These are phyloP conservation scores for Trichocladium antarcticum DNA, from an alignment of 495 filamentous ascomycete genomes.

Conservation along the genomic window DNA sequence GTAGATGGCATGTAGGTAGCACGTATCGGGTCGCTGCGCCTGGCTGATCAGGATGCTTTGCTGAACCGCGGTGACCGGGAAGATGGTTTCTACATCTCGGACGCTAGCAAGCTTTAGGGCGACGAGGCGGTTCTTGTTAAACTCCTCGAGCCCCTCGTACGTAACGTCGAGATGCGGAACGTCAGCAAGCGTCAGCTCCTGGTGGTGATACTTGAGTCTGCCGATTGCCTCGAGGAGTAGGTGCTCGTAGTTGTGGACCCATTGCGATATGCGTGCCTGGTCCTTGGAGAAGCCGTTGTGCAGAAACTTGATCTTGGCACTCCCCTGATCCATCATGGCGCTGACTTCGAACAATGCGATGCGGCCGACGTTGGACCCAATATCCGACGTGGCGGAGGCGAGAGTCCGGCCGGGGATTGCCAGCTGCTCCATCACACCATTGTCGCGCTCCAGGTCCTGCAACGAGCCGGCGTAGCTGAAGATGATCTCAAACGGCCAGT, in stretches of 20 bases:
- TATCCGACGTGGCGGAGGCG: slow-evolving; percentile 43
- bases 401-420: slow-evolving; percentile 32
- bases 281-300: slow-evolving; percentile 52
- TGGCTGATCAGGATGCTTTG: slow-evolving; percentile 55
- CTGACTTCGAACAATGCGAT: slow-evolving; percentile 57
- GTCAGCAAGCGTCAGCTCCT: slow-evolving; percentile 48
- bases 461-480: slow-evolving; percentile 60
- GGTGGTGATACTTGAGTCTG: slow-evolving; percentile 37
- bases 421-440: slow-evolving; percentile 49
- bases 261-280: slow-evolving; percentile 44
- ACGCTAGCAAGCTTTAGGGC: slow-evolving; percentile 37
- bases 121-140: slow-evolving; percentile 42
- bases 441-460: slow-evolving; percentile 50
- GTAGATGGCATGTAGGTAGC: slow-evolving; percentile 51
- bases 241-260: slow-evolving; percentile 50
- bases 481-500: slow-evolving; percentile 56
- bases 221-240: slow-evolving; percentile 42
- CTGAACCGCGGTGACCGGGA: slow-evolving; percentile 58
- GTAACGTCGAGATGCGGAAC: slow-evolving; percentile 53
- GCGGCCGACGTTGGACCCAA: slow-evolving; percentile 43
- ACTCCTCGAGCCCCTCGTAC: slow-evolving; percentile 43
- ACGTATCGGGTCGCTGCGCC: slow-evolving; percentile 44
- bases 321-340: slow-evolving; percentile 46
- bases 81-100: slow-evolving; percentile 41
- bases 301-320: slow-evolving; percentile 51